Percentiles rank a stretch among this genome's conserved stretches.
phyloP scores from a whole-genome alignment of 2,329 filamentous ascomycete genomes.

The Cladosporium velox region DNA sequence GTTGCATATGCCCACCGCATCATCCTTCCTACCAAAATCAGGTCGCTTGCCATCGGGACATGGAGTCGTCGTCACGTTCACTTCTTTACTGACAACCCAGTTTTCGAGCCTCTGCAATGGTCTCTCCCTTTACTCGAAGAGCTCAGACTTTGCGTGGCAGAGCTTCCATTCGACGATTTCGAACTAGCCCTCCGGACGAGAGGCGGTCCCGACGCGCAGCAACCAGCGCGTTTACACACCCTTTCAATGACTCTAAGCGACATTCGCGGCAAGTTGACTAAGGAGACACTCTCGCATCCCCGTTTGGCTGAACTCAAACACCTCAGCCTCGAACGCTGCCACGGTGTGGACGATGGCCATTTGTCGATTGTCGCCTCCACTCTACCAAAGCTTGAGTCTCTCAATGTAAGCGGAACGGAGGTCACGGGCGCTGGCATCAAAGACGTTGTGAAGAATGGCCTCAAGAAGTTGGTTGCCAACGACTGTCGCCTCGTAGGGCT shows the following conservation, averaged over 20 bases:
- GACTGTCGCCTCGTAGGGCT: constrained; percentile 40
- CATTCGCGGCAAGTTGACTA: not conserved
- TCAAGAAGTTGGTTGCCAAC: constrained; percentile 39
- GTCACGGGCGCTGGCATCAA: constrained; percentile 47
- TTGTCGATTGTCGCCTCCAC: constrained; percentile 33
- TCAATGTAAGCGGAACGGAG: constrained; percentile 41
- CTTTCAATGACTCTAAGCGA: constrained; percentile 14
- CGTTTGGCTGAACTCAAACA: constrained; percentile 15
- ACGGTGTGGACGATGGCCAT: constrained; percentile 34
- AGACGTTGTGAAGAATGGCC: constrained; percentile 32
- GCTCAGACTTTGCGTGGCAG: not conserved
- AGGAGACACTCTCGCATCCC: constrained; percentile 7
- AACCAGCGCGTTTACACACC: not conserved
- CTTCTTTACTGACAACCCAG: not conserved
- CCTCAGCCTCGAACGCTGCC: constrained; percentile 8
- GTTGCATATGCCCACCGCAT: not conserved
- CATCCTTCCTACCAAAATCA: not conserved
- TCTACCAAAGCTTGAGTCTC: constrained; percentile 27
- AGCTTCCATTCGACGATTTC: not conserved
- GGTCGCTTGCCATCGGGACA: constrained; percentile 7
- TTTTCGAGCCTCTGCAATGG: not conserved
- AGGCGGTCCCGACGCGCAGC: not conserved
- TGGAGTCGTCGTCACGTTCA: not conserved
- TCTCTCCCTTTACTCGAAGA: not conserved
- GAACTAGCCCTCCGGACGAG: not conserved